These are phyloP conservation scores for Ustilago crameri DNA, from an alignment of 1,284 basidiomycete genomes.

Conservation along the genomic window DNA sequence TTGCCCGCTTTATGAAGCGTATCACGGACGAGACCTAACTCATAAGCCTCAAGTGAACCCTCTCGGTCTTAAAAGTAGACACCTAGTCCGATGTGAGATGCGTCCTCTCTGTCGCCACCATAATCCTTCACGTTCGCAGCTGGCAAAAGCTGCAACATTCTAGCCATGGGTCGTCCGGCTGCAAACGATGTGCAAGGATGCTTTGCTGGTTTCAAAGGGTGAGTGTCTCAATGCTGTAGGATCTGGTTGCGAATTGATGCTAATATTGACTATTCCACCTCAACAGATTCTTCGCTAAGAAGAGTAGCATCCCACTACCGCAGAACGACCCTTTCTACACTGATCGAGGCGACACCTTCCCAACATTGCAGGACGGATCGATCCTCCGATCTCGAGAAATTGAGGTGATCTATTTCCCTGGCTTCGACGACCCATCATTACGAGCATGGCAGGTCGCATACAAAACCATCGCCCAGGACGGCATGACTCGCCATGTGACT, in stretches of 20 bases:
- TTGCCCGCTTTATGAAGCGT: too few relatives aligned
- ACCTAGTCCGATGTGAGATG: too few relatives aligned
- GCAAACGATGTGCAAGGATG: slow-evolving; percentile 30
- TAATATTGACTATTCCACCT: not conserved
- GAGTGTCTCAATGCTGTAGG: not conserved
- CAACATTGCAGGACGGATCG: slow-evolving; percentile 28
- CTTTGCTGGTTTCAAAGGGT: slow-evolving; percentile 26
- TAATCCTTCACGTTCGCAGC: too few relatives aligned
- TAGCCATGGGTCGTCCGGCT: not conserved
- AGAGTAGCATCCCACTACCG: slow-evolving; percentile 18
- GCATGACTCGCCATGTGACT: slow-evolving; percentile 43
- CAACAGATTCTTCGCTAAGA: slow-evolving; percentile 30
- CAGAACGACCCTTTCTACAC: slow-evolving; percentile 56
- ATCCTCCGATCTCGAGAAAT: slow-evolving; percentile 50
- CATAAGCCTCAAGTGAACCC: too few relatives aligned
- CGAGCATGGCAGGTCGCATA: slow-evolving; percentile 54
- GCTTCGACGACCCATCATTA: slow-evolving; percentile 41
- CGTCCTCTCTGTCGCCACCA: too few relatives aligned
- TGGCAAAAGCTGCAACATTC: too few relatives aligned
- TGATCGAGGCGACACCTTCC: slow-evolving; percentile 20
- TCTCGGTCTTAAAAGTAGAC: too few relatives aligned
- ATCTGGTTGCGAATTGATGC: not conserved
- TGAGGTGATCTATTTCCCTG: slow-evolving; percentile 43
- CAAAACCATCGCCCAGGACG: slow-evolving; percentile 48
- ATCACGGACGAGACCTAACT: too few relatives aligned